Evolutionary conservation across 805 yeast genomes (phyloP), one percentile per base, ranked within the genome.

Genomic region (Teunomyces stri): DNA sequence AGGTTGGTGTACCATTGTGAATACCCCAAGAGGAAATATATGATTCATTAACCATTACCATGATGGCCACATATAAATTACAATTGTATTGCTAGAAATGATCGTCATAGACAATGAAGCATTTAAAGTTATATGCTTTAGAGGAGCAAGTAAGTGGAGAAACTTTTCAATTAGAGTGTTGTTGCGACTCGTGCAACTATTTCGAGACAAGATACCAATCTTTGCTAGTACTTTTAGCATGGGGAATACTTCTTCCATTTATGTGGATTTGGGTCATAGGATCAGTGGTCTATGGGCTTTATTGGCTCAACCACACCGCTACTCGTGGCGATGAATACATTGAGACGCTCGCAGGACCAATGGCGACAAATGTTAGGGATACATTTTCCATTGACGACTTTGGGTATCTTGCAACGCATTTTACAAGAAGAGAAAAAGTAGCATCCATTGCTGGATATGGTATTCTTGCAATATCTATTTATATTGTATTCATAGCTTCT

Each of bases 191-290:
- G n/a, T 51, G 55, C 22, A 34, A 34, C 10, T 46, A 16, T 18
- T 18, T 29, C 6, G 10, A 30, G 6, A 35, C 16, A 18, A 34
- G 48, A 40, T 6, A 22, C 3, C 40, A 22, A 21, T 27, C 45
- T 3, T 12, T 27, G 44, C 22, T 6, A 22, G 21, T 30, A 16
- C 4, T 50, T 46, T 6, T 62, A n/a, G 25, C 51, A 22, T 48
- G 48, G 39, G 65, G 66, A 1, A 3, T 50, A 1, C 3, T 56
- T 9, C 44, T 55, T 27, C 68, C 66, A 13, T 37, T 47, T 3
- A 7, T 58, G n/a, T 62, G 68, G 66, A 1, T 57, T 0, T 44
- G 38, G 15, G 50, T 48, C 37, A 29, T 55, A 5, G 41, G 36
- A 1, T 28, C 44, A 2, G 42, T 58, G 2, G 9, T 48, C 3